phyloP scores from a whole-genome alignment of 306 rosid genomes.

The Notholithocarpus densiflorus region DNA sequence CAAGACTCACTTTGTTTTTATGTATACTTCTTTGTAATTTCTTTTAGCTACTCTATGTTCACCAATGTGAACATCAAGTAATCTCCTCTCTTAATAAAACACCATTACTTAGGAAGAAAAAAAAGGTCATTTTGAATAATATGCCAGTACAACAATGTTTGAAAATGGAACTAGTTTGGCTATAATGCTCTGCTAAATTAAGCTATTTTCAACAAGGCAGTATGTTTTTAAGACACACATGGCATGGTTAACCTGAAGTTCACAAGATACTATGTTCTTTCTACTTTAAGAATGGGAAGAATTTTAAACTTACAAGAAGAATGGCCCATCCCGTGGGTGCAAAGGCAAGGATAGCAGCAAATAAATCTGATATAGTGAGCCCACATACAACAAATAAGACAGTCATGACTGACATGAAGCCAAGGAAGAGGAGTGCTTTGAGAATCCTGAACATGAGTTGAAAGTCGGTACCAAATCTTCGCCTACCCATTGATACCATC shows the following conservation, averaged over 20 bases:
- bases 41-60: too few species aligned
- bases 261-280: background rate
- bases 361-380: slow-evolving; percentile 78
- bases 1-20: too few species aligned
- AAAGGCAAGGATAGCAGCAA: slow-evolving; percentile 86
- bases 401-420: slow-evolving; percentile 89
- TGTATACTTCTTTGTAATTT: too few species aligned
- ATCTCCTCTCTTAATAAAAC: too few species aligned
- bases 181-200: background rate
- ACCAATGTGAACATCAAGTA: too few species aligned
- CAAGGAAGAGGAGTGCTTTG: slow-evolving; percentile 86
- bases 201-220: background rate
- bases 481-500: slow-evolving; percentile 94
- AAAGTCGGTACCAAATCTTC: slow-evolving; percentile 82
- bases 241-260: background rate
- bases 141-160: background rate
- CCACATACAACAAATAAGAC: slow-evolving; percentile 79
- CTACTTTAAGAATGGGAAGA: background rate
- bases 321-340: slow-evolving; percentile 95
- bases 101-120: too few species aligned
- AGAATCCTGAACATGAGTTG: slow-evolving; percentile 92
- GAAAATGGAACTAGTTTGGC: background rate
- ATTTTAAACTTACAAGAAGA: slow-evolving; percentile 59
- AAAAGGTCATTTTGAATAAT: background rate
- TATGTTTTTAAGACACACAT: background rate